Evolutionary conservation across 768 basidiomycete species (phyloP).

Genomic region (Solioccasus polychromus): DNA sequence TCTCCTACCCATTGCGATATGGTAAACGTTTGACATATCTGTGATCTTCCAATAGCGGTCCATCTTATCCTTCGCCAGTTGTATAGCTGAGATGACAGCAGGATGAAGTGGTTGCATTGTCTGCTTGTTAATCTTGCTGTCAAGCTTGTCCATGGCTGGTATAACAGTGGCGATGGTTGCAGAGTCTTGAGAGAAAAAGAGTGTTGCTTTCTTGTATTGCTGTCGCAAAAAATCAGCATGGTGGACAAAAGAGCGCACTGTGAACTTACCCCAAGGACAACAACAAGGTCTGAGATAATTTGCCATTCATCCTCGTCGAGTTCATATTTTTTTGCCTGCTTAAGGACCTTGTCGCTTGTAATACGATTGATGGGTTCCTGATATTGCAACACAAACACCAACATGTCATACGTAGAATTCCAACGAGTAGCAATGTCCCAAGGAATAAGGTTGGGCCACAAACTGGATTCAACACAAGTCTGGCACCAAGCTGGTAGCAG

Average conservation of each 20-base stretch:
- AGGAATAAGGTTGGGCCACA: background rate
- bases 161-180: background rate
- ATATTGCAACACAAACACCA: background rate
- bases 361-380: background rate
- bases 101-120: background rate
- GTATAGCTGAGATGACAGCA: background rate
- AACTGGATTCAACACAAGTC: background rate
- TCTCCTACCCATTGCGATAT: background rate
- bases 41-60: constrained; percentile 1
- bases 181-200: background rate
- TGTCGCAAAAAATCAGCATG: no score
- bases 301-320: background rate
- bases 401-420: constrained; percentile 1
- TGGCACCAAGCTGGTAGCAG: background rate
- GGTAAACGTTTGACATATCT: background rate
- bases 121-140: background rate
- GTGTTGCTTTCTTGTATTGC: background rate
- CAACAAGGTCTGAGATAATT: background rate
- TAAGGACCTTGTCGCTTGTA: background rate
- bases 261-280: background rate
- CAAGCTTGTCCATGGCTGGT: constrained; percentile 1
- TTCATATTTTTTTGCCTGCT: background rate
- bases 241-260: no score
- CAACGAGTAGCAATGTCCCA: background rate
- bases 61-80: constrained; percentile 1